Conservation (phyloP, 306 rosid genomes). For the Alnus glutinosa region DNA sequence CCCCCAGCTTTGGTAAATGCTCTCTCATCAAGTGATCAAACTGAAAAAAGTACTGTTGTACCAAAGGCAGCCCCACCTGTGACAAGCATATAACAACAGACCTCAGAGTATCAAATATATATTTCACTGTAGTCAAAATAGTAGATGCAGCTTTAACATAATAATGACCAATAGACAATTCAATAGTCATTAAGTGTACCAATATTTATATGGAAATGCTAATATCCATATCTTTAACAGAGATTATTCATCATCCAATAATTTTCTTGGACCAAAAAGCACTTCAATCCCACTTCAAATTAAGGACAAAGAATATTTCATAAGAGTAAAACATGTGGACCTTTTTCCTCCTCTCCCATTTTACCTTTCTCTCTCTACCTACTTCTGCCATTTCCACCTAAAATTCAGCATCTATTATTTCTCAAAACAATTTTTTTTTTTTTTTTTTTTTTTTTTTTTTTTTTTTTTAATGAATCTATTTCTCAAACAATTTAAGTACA, state of each 20-base stretch:
- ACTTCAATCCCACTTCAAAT: neutral
- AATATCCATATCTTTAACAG: neutral
- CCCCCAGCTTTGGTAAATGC: constrained; percentile 83
- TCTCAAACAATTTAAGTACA: neutral
- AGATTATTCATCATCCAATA: neutral
- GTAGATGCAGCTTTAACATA: constrained; percentile 5
- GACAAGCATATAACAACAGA: constrained; percentile 21
- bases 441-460: neutral
- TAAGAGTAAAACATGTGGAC: neutral
- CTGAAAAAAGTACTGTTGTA: constrained; percentile 91
- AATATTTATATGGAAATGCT: neutral
- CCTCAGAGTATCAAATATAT: constrained; percentile 21
- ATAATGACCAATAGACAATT: constrained; percentile 20
- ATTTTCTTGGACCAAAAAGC: neutral
- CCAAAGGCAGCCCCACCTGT: constrained; percentile 92
- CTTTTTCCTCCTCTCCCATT: neutral
- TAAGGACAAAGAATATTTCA: neutral
- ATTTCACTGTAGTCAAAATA: neutral
- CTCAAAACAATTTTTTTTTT: neutral
- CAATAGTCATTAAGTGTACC: neutral
- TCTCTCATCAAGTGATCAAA: constrained; percentile 75
- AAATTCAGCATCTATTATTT: neutral
- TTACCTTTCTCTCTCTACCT: neutral
- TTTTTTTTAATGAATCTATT: neutral
- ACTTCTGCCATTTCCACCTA: neutral